phyloP scores from a whole-genome alignment of 495 filamentous ascomycete species.

The Neurospora cerealis region DNA sequence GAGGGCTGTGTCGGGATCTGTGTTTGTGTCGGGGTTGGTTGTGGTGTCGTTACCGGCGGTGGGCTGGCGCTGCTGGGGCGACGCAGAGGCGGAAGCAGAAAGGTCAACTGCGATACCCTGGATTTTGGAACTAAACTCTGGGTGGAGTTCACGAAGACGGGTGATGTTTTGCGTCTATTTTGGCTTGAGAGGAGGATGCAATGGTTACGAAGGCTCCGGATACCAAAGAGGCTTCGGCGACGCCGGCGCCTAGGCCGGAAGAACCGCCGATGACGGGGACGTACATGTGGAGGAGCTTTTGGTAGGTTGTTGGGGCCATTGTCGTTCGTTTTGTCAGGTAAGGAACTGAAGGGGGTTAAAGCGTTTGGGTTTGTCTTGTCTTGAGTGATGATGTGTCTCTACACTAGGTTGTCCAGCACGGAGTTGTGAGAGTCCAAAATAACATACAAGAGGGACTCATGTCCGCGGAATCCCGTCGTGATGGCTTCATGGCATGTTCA shows the following conservation, averaged over 20 bases:
- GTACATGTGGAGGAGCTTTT: constrained; percentile 30
- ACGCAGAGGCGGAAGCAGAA: not conserved
- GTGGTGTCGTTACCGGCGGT: too few species aligned
- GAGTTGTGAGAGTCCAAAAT: not conserved
- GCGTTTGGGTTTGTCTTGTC: not conserved
- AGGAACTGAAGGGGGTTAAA: not conserved
- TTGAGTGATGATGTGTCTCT: not conserved
- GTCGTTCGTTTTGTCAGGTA: not conserved
- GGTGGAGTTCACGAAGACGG: constrained; percentile 29
- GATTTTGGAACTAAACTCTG: constrained; percentile 10
- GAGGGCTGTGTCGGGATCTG: constrained; percentile 27
- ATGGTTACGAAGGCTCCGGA: constrained; percentile 43
- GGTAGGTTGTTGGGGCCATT: constrained; percentile 18
- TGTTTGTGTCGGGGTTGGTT: not conserved
- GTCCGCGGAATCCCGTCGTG: not conserved
- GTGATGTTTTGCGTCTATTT: constrained; percentile 32
- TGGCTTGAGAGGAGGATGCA: constrained; percentile 38
- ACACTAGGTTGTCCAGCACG: not conserved
- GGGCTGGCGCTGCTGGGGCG: too few species aligned
- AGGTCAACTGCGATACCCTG: constrained; percentile 44
- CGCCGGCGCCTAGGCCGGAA: constrained; percentile 46
- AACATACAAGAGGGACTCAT: not conserved
- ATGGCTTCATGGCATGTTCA: not conserved
- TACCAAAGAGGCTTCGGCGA: constrained; percentile 41
- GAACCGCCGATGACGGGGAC: constrained; percentile 47